These are phyloP conservation scores for Diaporthe australafricana DNA, from an alignment of 2,329 filamentous ascomycete genomes.

Conservation along the genomic window DNA sequence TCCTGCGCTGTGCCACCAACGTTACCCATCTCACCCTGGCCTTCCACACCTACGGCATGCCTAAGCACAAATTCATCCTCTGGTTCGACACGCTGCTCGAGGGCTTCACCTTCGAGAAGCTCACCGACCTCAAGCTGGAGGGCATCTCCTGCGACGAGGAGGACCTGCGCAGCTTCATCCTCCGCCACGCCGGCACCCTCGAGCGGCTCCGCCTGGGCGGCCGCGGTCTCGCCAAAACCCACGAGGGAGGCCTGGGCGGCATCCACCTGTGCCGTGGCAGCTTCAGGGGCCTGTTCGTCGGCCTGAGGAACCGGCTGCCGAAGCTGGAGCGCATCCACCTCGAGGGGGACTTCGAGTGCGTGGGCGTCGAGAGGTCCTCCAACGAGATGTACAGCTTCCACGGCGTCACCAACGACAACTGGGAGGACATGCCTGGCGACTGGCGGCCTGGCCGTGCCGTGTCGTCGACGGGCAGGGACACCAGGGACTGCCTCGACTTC, in stretches of 20 bases:
- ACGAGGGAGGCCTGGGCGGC: conserved; percentile 55
- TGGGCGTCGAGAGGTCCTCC: conserved; percentile 49
- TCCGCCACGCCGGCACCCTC: conserved; percentile 53
- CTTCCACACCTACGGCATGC: conserved; percentile 54
- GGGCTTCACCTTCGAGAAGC: conserved; percentile 50
- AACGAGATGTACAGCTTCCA: conserved; percentile 57
- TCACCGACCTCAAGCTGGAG: conserved; percentile 57
- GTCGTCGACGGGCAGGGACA: conserved; percentile 45
- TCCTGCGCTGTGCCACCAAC: conserved; percentile 53
- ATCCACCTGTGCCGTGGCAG: conserved; percentile 58
- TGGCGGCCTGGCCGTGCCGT: conserved; percentile 39
- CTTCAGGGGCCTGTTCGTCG: conserved; percentile 56
- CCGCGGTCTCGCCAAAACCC: conserved; percentile 52
- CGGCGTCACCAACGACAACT: conserved; percentile 54
- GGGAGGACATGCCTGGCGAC: conserved; percentile 45
- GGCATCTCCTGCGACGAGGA: conserved; percentile 57
- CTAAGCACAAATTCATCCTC: conserved; percentile 54
- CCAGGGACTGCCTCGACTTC: conserved; percentile 52
- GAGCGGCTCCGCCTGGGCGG: conserved; percentile 58
- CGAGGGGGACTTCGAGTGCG: conserved; percentile 59
- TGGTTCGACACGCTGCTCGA: conserved; percentile 54
- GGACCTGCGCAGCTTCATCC: conserved; percentile 56
- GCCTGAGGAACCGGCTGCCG: conserved; percentile 51
- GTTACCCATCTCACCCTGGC: conserved; percentile 53
- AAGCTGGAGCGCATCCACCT: conserved; percentile 56